Evolutionary conservation across 495 filamentous ascomycete genomes (phyloP).

Genomic region (Acidiella bohemica): DNA sequence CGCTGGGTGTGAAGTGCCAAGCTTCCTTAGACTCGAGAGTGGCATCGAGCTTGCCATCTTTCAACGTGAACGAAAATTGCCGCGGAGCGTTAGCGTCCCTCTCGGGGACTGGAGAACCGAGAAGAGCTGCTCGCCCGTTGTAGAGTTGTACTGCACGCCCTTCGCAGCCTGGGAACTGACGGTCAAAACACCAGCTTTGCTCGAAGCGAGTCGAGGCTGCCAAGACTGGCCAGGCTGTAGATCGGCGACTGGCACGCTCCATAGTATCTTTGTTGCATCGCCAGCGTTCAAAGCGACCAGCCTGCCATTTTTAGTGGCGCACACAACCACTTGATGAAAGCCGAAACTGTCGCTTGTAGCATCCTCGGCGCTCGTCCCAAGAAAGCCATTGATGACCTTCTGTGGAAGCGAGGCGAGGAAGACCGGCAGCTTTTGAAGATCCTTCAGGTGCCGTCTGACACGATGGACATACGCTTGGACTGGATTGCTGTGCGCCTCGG

Average conservation of each 20-base stretch:
- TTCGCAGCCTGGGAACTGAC: not conserved
- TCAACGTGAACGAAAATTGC: constrained; percentile 21
- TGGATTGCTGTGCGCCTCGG: constrained; percentile 71
- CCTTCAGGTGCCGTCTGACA: constrained; percentile 63
- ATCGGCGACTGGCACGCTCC: constrained; percentile 34
- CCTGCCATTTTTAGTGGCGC: constrained; percentile 68
- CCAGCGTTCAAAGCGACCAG: constrained; percentile 68
- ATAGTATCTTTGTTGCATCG: constrained; percentile 59
- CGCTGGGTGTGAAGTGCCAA: constrained; percentile 64
- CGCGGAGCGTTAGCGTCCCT: not conserved
- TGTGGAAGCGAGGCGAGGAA: constrained; percentile 38
- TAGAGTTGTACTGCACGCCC: constrained; percentile 8
- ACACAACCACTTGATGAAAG: constrained; percentile 65
- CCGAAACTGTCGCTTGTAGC: constrained; percentile 70
- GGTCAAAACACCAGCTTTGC: constrained; percentile 1
- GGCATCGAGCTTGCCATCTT: constrained; percentile 22
- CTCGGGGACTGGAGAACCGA: not conserved
- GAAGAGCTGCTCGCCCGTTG: constrained; percentile 4
- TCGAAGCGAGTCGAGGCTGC: constrained; percentile 3
- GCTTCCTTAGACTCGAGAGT: constrained; percentile 6
- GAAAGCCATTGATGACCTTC: constrained; percentile 53
- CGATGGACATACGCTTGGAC: constrained; percentile 74
- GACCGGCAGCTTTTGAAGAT: constrained; percentile 64
- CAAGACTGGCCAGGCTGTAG: constrained; percentile 2
- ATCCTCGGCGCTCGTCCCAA: constrained; percentile 36